Evolutionary conservation across 176 grass and related monocot genomes (phyloP).

Genomic region (Stipa capillata): DNA sequence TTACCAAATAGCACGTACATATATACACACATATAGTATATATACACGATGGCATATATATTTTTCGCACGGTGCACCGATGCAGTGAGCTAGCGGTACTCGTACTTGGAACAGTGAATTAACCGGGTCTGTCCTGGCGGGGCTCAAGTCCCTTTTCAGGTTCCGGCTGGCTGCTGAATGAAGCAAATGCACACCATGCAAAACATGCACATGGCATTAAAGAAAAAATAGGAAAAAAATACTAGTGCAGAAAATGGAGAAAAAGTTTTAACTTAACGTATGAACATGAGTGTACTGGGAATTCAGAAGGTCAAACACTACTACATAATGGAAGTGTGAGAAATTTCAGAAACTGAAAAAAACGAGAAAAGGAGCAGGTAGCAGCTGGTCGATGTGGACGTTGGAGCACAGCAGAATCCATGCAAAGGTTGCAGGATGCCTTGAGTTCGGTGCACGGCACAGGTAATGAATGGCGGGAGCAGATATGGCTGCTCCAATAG

Average conservation of each 20-base stretch:
- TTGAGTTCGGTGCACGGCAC: background rate
- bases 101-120: background rate
- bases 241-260: too few species aligned
- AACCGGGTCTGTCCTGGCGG: background rate
- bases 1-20: too few species aligned
- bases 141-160: background rate
- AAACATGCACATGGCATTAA: too few species aligned
- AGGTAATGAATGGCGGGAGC: background rate
- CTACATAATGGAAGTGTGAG: background rate
- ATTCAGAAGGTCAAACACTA: too few species aligned
- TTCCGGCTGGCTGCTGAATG: background rate
- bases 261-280: too few species aligned
- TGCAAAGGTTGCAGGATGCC: background rate
- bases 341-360: background rate
- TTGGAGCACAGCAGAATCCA: background rate
- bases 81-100: background rate
- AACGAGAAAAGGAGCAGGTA: too few species aligned
- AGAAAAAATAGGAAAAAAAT: too few species aligned
- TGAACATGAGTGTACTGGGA: too few species aligned
- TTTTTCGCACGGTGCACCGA: background rate
- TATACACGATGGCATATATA: too few species aligned
- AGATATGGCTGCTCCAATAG: background rate
- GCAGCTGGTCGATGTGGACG: too few species aligned
- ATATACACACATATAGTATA: too few species aligned
- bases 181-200: too few species aligned